Evolutionary conservation across 768 basidiomycete species (phyloP).

Genomic region (Clitopilus passeckerianus): DNA sequence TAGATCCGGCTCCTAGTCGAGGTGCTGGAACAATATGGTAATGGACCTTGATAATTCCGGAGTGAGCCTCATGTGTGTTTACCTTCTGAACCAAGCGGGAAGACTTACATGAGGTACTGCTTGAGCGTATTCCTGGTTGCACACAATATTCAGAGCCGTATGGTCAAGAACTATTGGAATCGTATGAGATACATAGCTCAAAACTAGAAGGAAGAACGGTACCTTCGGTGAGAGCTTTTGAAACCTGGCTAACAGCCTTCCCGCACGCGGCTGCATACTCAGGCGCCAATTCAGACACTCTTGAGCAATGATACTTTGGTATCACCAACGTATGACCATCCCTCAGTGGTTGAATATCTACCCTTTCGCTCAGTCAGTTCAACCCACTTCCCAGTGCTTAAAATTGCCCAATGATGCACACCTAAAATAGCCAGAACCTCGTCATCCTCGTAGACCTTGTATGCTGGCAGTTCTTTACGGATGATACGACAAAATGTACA

Average conservation of each 20-base stretch:
- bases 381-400: not conserved
- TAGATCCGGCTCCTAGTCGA: constrained; percentile 22
- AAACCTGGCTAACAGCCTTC: constrained; percentile 53
- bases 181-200: not conserved
- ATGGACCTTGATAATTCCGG: constrained; percentile 46
- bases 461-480: constrained; percentile 38
- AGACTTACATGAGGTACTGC: constrained; percentile 66
- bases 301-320: constrained; percentile 58
- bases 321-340: constrained; percentile 67
- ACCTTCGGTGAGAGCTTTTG: constrained; percentile 51
- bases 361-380: not conserved
- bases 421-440: constrained; percentile 64
- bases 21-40: constrained; percentile 78
- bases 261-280: constrained; percentile 58
- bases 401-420: constrained; percentile 13
- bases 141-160: constrained; percentile 69
- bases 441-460: constrained; percentile 57
- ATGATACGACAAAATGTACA: constrained; percentile 70
- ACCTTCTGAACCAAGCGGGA: not conserved
- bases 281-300: constrained; percentile 60
- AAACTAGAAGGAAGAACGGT: not conserved
- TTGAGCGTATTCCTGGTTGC: constrained; percentile 80
- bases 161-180: constrained; percentile 46
- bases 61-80: not conserved
- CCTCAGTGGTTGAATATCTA: constrained; percentile 67